Base-by-base conservation (phyloP, 1,284 basidiomycete species). In the Pulveroboletus sp. region DNA sequence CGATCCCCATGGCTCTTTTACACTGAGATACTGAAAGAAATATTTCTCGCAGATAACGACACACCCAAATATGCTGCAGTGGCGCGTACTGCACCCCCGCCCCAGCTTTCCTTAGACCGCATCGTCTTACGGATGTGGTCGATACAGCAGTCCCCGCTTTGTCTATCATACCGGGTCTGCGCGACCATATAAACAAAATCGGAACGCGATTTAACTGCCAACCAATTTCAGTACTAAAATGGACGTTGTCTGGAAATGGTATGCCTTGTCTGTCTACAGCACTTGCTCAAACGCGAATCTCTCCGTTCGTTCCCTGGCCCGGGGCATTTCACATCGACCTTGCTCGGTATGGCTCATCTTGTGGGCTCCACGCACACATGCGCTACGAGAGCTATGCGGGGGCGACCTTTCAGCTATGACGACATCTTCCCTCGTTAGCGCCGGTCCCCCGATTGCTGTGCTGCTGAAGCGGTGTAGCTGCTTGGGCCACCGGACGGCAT, bases 191-290 rank as follows among this genome's bases (percentile, higher is more conserved):
- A 51, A 54, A 60, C 55, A 49, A 51, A 50, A 49, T n/a, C 18
- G n/a, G 39, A 62, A 47, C 35, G 36, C 53, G 38, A 26, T 28
- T 49, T 26, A 17, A 20, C 43, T n/a, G 42, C 33, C 48, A 51
- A 42, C 44, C 35, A 47, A 54, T 38, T 35, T 44, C 31, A 31
- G 36, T 20, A 44, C 54, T 11, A 57, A 65, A 63, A 43, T 15
- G 47, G 56, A 20, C n/a, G 0, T 50, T 44, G 45, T 62, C 69
- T 57, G 14, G 28, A 68, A 65, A 70, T 58, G 57, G 67, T 56
- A 56, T 58, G 50, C 15, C 49, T 69, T 68, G 56, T 71, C 28
- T 56, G 39, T 26, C 43, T 53, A 57, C 63, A 54, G 54, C 59
- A 52, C 29, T 9, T 33, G 10, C 29, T 29, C 43, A 36, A n/a